These are phyloP conservation scores for Pulveroboletus ravenelii DNA, from an alignment of 768 basidiomycete genomes.

Conservation along the genomic window DNA sequence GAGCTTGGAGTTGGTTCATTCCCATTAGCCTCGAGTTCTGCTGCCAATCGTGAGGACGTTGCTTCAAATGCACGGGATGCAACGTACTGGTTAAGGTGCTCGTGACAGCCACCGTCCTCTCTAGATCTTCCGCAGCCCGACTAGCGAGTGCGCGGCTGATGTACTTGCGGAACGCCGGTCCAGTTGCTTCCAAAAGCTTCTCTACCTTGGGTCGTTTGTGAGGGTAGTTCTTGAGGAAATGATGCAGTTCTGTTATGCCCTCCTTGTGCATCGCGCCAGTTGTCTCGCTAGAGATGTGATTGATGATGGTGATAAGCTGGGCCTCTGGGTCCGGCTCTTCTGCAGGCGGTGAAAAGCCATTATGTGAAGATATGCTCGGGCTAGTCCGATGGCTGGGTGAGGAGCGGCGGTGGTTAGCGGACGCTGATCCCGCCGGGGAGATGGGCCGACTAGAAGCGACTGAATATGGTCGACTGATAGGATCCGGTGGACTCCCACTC, in stretches of 20 bases:
- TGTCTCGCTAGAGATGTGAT: conserved; percentile 83
- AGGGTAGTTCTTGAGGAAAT: conserved; percentile 88
- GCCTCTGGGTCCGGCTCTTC: conserved; percentile 88
- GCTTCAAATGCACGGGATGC: not conserved
- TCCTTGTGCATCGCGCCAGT: conserved; percentile 89
- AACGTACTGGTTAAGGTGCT: conserved; percentile 74
- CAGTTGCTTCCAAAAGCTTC: conserved; percentile 84
- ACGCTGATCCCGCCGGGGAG: conserved; percentile 64
- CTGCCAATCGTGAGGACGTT: conserved; percentile 7
- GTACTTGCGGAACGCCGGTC: conserved; percentile 87
- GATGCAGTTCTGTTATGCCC: conserved; percentile 90
- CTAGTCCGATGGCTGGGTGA: conserved; percentile 65
- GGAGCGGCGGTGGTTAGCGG: conserved; percentile 49
- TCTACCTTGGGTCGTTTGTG: conserved; percentile 79
- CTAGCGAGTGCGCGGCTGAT: conserved; percentile 84
- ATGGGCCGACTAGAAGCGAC: conserved; percentile 64
- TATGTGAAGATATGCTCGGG: conserved; percentile 59
- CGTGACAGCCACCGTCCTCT: conserved; percentile 75
- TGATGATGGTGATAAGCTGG: conserved; percentile 76
- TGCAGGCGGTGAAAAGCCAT: conserved; percentile 47
- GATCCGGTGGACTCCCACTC: conserved; percentile 31
- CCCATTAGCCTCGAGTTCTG: conserved; percentile 63
- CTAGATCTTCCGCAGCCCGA: conserved; percentile 82
- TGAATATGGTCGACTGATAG: conserved; percentile 45
- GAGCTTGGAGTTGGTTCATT: conserved; percentile 33